Conservation (phyloP, 1,139 yeast species). For the Blastobotrys proliferans region DNA sequence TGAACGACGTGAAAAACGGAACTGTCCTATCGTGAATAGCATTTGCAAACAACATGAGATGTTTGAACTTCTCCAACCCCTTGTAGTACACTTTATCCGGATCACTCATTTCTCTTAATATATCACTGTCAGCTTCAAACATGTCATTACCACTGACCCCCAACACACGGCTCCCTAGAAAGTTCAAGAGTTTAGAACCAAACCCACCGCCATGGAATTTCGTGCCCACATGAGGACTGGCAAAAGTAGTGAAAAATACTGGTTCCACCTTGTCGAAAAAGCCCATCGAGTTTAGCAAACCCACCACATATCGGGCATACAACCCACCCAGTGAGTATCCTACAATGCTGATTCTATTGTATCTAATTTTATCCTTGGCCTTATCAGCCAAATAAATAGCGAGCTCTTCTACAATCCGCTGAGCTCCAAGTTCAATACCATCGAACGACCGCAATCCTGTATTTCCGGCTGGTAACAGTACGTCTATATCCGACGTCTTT, state of each 20-base stretch:
- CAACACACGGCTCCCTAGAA: slow-evolving; percentile 56
- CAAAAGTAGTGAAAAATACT: slow-evolving; percentile 57
- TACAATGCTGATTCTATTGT: slow-evolving; percentile 51
- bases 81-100: slow-evolving; percentile 47
- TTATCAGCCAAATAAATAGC: slow-evolving; percentile 15
- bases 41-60: slow-evolving; percentile 63
- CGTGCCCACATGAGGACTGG: slow-evolving; percentile 81
- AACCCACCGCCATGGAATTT: slow-evolving; percentile 41
- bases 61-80: slow-evolving; percentile 56
- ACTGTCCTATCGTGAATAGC: slow-evolving; percentile 69
- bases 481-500: slow-evolving; percentile 44
- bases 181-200: slow-evolving; percentile 48
- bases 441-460: slow-evolving; percentile 78
- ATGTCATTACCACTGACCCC: slow-evolving; percentile 76
- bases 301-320: slow-evolving; percentile 71
- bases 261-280: slow-evolving; percentile 45
- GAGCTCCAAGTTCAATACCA: slow-evolving; percentile 71
- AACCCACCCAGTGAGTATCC: slow-evolving; percentile 87
- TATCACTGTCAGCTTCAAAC: slow-evolving; percentile 45
- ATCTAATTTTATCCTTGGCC: slow-evolving; percentile 18
- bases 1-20: slow-evolving; percentile 51
- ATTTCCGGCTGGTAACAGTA: slow-evolving; percentile 66
- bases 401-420: slow-evolving; percentile 57
- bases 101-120: slow-evolving; percentile 51
- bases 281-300: slow-evolving; percentile 54